phyloP scores from a whole-genome alignment of 192 early-diverging fungal species.

The Backusella tarrabulga region DNA sequence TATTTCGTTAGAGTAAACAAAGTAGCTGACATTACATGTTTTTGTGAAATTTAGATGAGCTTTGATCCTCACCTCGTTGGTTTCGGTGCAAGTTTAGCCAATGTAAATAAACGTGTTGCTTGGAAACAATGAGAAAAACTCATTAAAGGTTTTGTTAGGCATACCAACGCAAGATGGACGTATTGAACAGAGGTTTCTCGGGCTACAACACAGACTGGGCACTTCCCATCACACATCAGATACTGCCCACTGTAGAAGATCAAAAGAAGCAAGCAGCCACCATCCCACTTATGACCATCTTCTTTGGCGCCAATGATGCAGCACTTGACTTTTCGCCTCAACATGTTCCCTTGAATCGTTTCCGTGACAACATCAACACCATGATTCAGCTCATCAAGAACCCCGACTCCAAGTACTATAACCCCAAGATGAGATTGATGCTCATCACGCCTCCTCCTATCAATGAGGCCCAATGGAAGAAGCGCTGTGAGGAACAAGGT shows the following conservation, averaged over 20 bases:
- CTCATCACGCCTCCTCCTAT: conserved; percentile 72
- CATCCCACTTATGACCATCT: conserved; percentile 65
- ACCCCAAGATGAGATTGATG: conserved; percentile 61
- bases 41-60: conserved; percentile 7
- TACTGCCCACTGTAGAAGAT: conserved; percentile 46
- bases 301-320: conserved; percentile 85
- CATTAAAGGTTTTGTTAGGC: conserved; percentile 36
- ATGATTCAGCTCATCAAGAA: conserved; percentile 57
- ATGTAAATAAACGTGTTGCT: conserved; percentile 16
- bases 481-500: conserved; percentile 29
- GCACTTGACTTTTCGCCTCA: conserved; percentile 44
- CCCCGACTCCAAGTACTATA: conserved; percentile 49
- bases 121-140: not conserved
- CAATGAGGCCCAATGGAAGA: conserved; percentile 51
- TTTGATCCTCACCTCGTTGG: conserved; percentile 27
- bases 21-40: not conserved
- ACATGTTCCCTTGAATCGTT: conserved; percentile 62
- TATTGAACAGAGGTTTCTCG: conserved; percentile 80
- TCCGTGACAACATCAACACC: conserved; percentile 54
- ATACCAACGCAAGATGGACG: conserved; percentile 70
- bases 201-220: conserved; percentile 72
- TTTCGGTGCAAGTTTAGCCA: conserved; percentile 21
- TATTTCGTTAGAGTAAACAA: not conserved
- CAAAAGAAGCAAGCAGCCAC: conserved; percentile 18
- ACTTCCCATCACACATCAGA: conserved; percentile 47